Evolutionary conservation across 257 asterid genomes (phyloP), one percentile per base, ranked within the genome.

Genomic region (Solanum microdontum): DNA sequence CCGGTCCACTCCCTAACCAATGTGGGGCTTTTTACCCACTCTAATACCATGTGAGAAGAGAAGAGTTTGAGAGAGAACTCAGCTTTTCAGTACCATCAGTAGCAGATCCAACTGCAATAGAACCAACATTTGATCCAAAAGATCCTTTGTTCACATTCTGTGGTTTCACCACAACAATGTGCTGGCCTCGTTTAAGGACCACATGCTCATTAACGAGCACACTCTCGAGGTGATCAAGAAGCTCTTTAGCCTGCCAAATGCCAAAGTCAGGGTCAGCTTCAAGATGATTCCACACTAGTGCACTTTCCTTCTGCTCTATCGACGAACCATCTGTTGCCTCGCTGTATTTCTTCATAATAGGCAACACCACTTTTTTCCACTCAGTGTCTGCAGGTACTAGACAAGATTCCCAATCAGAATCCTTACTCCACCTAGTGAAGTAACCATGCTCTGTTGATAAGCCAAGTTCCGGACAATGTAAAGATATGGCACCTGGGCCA

Each of bases 231-330:
- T 96, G 98, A 92, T 96, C 98, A 7, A 96, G 97, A 82, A 96
- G 95, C 91, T 95, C 98, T 85, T 96, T 94, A 3, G 96, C 97
- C 83, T 96, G 99, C 95, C 98, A 95, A 8, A 94, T 83, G 19
- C 98, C 98, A 26, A 96, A 96, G 87, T 94, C 95, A 2, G 98
- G 98, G 89, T 95, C 99, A 1, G 98, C 96, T 86, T 95, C 97
- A 55, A 94, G 98, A 91, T 95, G 95, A 89, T 95, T 97, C 99
- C 99, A 95, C 34, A 95, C 98, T 11, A 96, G 11, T 55, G 99
- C 99, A 87, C 96, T 95, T 89, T 96, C 99, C 92, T 96, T 96
- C 62, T 91, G 93, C 88, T 96, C 98, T 66, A 96, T 95, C 6
- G 91, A 91, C 2, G 99, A 96, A 34, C 99, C 99, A 89, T 95